Evolutionary conservation across 352 stramenopile genomes (phyloP).

Genomic region (Phytophthora brassicae): DNA sequence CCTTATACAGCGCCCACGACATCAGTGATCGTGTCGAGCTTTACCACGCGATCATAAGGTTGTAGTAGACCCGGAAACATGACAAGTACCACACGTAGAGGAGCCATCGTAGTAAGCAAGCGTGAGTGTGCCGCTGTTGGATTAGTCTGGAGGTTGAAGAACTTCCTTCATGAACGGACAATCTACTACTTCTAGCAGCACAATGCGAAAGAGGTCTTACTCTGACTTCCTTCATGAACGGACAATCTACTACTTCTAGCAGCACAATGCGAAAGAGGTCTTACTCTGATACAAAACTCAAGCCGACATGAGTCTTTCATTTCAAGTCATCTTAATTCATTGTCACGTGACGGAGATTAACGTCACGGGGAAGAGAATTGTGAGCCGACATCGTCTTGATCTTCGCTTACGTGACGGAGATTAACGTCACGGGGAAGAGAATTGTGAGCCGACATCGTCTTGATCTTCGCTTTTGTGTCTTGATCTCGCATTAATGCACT

Average conservation of each 20-base stretch:
- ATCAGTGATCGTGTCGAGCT: not conserved
- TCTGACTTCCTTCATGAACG: not conserved
- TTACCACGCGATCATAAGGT: no score
- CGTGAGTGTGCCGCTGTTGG: not conserved
- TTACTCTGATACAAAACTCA: no score
- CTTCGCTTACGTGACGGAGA: no score
- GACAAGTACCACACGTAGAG: conserved; percentile 10
- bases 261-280: not conserved
- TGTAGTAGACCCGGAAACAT: conserved; percentile 11
- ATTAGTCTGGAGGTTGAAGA: not conserved
- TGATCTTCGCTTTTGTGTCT: no score
- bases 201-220: not conserved
- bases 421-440: no score
- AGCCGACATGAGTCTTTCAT: no score
- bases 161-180: not conserved
- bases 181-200: not conserved
- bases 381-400: no score
- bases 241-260: not conserved
- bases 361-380: no score
- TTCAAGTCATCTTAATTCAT: no score
- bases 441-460: no score
- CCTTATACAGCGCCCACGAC: not conserved
- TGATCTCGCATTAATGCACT: no score
- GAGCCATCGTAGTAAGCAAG: not conserved
- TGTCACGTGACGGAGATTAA: no score